Percentiles rank a stretch among this genome's conserved stretches.
Conservation (phyloP, 345 rosid genomes). For the Pugionium dolabratum region DNA sequence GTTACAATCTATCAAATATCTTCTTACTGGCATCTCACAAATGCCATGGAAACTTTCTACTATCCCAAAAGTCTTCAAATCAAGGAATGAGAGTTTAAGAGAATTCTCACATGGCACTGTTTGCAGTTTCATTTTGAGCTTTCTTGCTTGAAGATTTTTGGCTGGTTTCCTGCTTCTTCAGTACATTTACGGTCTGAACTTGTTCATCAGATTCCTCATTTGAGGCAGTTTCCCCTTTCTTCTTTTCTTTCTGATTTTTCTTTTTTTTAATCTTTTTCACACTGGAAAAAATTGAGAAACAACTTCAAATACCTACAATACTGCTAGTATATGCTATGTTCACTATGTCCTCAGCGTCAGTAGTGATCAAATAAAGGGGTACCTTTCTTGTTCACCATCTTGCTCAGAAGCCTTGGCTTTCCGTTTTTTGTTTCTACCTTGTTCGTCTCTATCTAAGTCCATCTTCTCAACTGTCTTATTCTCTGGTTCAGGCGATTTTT, state of each 20-base stretch:
- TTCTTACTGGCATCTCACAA: not conserved
- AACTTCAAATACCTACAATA: constrained; percentile 27
- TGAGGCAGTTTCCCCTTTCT: constrained; percentile 34
- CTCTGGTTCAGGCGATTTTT: constrained; percentile 25
- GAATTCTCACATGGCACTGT: constrained; percentile 48
- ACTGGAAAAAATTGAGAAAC: constrained; percentile 44
- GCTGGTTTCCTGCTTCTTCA: constrained; percentile 42
- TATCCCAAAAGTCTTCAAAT: not conserved
- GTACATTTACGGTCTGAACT: constrained; percentile 36
- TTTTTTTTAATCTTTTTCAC: constrained; percentile 56
- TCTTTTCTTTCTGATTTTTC: constrained; percentile 55
- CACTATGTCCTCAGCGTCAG: not conserved
- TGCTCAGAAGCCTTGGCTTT: constrained; percentile 57
- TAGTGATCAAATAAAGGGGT: constrained; percentile 3
- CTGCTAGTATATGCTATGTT: not conserved
- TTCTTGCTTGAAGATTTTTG: constrained; percentile 36
- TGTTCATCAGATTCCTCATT: constrained; percentile 31
- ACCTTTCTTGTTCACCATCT: constrained; percentile 66
- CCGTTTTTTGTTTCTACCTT: constrained; percentile 56
- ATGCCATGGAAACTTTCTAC: not conserved
- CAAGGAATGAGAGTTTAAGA: constrained; percentile 16
- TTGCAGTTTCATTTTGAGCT: constrained; percentile 29
- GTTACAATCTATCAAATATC: not conserved
- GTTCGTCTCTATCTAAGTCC: constrained; percentile 38
- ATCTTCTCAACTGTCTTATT: constrained; percentile 38